Evolutionary conservation across 139 green algal genomes (phyloP).

Genomic region (Edaphochlamys debaryana): DNA sequence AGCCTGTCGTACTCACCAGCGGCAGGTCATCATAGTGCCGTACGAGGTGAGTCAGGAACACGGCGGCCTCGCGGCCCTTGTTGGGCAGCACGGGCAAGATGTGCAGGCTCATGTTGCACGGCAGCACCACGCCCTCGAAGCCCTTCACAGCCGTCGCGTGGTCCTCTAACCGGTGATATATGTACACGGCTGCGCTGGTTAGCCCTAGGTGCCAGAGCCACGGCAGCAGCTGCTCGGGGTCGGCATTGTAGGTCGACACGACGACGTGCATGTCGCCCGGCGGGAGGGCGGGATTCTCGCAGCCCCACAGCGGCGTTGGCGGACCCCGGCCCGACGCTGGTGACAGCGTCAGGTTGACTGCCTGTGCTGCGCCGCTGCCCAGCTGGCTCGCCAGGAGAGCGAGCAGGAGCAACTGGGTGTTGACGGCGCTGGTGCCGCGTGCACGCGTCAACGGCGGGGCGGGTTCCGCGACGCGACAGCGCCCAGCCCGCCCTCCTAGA

Average conservation of each 20-base stretch:
- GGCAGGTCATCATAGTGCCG: slow-evolving; percentile 7
- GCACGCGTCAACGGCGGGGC: too few species aligned
- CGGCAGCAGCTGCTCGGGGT: slow-evolving; percentile 29
- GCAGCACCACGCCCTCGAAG: slow-evolving; percentile 12
- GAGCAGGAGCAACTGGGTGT: too few species aligned
- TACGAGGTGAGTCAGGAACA: slow-evolving; percentile 26
- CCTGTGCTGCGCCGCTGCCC: neutral
- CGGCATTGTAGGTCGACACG: slow-evolving; percentile 24
- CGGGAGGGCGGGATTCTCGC: neutral
- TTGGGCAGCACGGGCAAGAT: slow-evolving; percentile 24
- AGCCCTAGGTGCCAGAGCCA: slow-evolving; percentile 45
- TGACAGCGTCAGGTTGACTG: too few species aligned
- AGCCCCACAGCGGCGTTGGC: slow-evolving; percentile 35
- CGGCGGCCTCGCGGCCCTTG: slow-evolving; percentile 36
- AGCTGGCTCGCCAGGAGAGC: too few species aligned
- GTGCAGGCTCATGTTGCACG: slow-evolving; percentile 35
- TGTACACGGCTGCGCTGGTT: slow-evolving; percentile 22
- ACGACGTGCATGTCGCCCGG: slow-evolving; percentile 17
- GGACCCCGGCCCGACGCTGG: too few species aligned
- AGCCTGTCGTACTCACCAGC: too few species aligned
- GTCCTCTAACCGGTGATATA: slow-evolving; percentile 31
- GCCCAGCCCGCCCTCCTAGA: too few species aligned
- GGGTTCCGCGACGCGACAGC: too few species aligned
- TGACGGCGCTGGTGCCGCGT: too few species aligned
- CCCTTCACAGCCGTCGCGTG: neutral